phyloP scores from a whole-genome alignment of 1,139 yeast species.

The Diutina mesorugosa region DNA sequence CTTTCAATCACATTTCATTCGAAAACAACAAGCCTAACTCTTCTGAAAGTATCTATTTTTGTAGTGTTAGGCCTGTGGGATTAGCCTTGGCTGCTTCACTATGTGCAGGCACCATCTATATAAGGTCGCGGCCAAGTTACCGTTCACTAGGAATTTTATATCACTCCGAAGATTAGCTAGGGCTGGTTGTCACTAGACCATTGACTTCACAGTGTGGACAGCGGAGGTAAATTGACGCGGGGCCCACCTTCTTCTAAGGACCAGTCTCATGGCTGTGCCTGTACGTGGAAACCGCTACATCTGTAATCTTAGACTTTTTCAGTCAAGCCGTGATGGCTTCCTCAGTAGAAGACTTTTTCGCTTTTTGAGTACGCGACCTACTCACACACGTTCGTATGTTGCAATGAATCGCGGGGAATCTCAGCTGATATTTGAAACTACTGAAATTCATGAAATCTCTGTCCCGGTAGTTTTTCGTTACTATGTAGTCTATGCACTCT shows the following conservation, averaged over 20 bases:
- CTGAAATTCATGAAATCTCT: too few species aligned
- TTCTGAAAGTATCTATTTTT: too few species aligned
- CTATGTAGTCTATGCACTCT: background rate
- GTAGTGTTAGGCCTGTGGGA: background rate
- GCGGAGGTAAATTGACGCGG: conserved; percentile 38
- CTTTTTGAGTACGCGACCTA: background rate
- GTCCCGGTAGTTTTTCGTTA: background rate
- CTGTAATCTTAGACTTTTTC: background rate
- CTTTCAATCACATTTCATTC: too few species aligned
- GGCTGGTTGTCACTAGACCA: conserved; percentile 34
- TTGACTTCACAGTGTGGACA: conserved; percentile 54
- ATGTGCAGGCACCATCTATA: background rate
- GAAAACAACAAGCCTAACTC: too few species aligned
- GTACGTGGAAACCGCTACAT: background rate
- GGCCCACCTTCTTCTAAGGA: background rate
- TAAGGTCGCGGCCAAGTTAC: background rate
- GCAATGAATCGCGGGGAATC: background rate
- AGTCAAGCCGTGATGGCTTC: background rate
- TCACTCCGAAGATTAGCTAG: conserved; percentile 26
- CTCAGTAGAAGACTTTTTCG: background rate
- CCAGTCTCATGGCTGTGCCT: background rate
- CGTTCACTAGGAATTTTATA: background rate
- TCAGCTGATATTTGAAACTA: too few species aligned
- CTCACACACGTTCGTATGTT: background rate
- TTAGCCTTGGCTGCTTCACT: background rate